phyloP scores from a whole-genome alignment of 2,329 filamentous ascomycete species.

The Biscogniauxia mediterranea region DNA sequence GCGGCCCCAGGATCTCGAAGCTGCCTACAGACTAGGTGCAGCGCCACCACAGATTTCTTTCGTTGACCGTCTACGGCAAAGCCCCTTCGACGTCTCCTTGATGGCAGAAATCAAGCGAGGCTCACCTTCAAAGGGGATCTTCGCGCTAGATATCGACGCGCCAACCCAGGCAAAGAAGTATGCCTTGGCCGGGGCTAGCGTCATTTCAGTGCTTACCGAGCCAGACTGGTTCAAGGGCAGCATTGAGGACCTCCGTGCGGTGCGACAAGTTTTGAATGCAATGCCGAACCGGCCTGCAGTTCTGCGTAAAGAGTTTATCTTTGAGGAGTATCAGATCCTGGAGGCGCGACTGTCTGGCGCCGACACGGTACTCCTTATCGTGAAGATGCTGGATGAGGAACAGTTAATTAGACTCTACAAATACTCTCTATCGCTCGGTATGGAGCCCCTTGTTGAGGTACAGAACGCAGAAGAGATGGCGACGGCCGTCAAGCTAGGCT shows the following conservation, averaged over 20 bases:
- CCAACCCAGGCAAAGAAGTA: constrained; percentile 89
- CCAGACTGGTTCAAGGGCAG: constrained; percentile 99
- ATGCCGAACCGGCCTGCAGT: constrained; percentile 93
- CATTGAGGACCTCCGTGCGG: constrained; percentile 86
- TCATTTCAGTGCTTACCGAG: constrained; percentile 97
- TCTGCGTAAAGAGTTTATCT: constrained; percentile 93
- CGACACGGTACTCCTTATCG: constrained; percentile 91
- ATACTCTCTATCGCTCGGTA: constrained; percentile 86
- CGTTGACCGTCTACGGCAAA: constrained; percentile 73
- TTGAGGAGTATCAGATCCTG: constrained; percentile 96
- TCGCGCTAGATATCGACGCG: constrained; percentile 82
- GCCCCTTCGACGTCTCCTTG: constrained; percentile 83
- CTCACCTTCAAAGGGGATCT: constrained; percentile 93
- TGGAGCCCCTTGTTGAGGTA: constrained; percentile 97
- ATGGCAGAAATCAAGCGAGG: constrained; percentile 98
- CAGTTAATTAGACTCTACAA: constrained; percentile 76
- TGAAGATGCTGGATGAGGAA: constrained; percentile 88
- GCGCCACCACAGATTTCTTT: constrained; percentile 83
- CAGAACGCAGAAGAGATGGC: constrained; percentile 94
- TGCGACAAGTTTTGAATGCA: constrained; percentile 82
- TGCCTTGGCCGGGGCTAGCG: constrained; percentile 88
- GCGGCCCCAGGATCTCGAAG: constrained; percentile 78
- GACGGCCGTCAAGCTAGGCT: constrained; percentile 78
- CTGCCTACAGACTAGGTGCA: constrained; percentile 78
- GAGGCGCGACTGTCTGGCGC: constrained; percentile 91